Evolutionary conservation across 106 monocot species (phyloP), one percentile per base, ranked within the genome.

Genomic region (Allium sativum): DNA sequence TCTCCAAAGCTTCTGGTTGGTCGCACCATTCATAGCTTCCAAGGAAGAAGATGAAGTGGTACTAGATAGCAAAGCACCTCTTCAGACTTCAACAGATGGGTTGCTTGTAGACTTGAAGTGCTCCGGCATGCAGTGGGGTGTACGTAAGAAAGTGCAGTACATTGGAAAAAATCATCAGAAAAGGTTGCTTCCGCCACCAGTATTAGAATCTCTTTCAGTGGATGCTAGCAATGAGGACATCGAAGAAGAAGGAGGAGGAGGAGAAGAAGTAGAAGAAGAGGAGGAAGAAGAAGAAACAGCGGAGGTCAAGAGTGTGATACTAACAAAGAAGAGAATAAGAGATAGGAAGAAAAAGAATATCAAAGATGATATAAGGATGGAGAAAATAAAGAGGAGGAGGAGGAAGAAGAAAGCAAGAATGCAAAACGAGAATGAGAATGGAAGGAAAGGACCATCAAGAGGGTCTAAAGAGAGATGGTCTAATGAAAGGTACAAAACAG

Each of bases 1-100:
- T 20, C 52, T 75, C 60, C 73, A 78, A 53, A 65, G 76, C 21
- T 99, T 99, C 74, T 99, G 88, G 92, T 57, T 99, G 15, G 58
- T 85, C 16, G 19, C 70, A 17, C 65, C 80, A 9, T 60, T 19
- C 21, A 6, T 57, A 48, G 10, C 44, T 12, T 50, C 19, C 0
- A 42, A 20, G 12, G 69, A 61, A 60, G 69, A 61, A 14, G 51
- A 52, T 19, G 12, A 53, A 45, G 62, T 71, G 19, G 62, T 51
- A 40, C 31, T 8, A 16, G 9, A 55, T 54, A 48, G 3, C 44
- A 22, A 18, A 1, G 4, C 43, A 0, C 9, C 64, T 6, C 18
- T 9, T 9, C 17, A 40, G 58, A 31, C 1, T 2, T 15, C 51
- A 5, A 10, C 41, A 15, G 15, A 15, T 0, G 64, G 40, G 3